These are phyloP conservation scores for Stevia rebaudiana DNA, from an alignment of 140 eudicot genomes.

Conservation along the genomic window DNA sequence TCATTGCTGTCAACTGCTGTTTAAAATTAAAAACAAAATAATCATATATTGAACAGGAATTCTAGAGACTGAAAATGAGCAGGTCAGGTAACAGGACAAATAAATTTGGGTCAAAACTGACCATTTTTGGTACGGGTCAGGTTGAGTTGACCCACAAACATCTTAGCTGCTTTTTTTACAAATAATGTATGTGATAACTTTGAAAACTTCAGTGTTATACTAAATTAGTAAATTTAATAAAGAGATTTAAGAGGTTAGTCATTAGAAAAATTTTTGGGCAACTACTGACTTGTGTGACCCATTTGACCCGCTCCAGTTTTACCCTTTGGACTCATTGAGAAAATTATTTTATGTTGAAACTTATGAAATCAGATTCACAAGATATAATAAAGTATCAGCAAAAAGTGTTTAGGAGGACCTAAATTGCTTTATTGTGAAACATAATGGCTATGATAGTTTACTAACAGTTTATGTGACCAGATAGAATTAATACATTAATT, in stretches of 20 bases:
- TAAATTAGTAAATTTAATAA: no score
- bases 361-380: background rate
- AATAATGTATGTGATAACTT: background rate
- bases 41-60: constrained; percentile 1
- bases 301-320: background rate
- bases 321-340: background rate
- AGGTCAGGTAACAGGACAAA: background rate
- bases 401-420: background rate
- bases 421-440: background rate
- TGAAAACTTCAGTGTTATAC: background rate
- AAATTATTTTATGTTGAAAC: background rate
- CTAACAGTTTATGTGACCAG: background rate
- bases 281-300: no score
- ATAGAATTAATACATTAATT: background rate
- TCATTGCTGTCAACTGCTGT: constrained; percentile 40
- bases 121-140: background rate
- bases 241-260: no score
- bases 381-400: background rate
- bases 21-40: constrained; percentile 4
- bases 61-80: background rate
- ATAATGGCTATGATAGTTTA: background rate
- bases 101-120: background rate
- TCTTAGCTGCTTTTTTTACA: background rate
- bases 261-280: no score
- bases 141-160: background rate